phyloP scores from a whole-genome alignment of 1,139 yeast species.

The Debaryomycetaceae sp. region DNA sequence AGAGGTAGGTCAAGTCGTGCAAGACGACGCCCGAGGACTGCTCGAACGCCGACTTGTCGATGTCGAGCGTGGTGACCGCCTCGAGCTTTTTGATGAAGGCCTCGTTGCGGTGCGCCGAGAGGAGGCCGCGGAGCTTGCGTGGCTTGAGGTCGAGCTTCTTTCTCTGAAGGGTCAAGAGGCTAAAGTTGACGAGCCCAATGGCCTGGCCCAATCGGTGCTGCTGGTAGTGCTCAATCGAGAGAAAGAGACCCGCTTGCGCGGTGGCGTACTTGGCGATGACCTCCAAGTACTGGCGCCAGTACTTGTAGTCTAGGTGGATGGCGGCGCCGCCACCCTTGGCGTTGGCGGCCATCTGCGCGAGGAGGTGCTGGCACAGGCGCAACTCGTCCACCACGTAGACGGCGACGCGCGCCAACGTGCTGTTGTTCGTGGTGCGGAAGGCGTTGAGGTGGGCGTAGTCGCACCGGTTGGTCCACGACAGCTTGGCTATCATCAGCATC shows the following conservation, averaged over 20 bases:
- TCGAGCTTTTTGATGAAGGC: constrained; percentile 26
- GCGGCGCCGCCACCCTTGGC: neutral
- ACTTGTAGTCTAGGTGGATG: constrained; percentile 15
- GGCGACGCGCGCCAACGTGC: constrained; percentile 40
- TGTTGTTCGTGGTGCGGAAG: constrained; percentile 32
- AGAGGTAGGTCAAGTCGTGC: constrained; percentile 34
- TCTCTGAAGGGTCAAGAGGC: constrained; percentile 37
- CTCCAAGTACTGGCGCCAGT: constrained; percentile 33
- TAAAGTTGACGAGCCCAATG: constrained; percentile 37
- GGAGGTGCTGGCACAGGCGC: constrained; percentile 15
- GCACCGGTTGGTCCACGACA: constrained; percentile 36
- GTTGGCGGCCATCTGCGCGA: constrained; percentile 12
- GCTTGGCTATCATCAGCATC: constrained; percentile 37
- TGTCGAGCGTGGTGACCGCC: constrained; percentile 33
- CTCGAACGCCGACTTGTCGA: constrained; percentile 34
- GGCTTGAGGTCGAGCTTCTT: constrained; percentile 18
- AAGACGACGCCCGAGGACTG: constrained; percentile 31
- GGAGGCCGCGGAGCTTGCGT: constrained; percentile 17
- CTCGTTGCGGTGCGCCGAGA: constrained; percentile 28
- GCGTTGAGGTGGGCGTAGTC: constrained; percentile 24
- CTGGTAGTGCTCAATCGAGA: constrained; percentile 40
- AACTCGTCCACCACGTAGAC: constrained; percentile 35
- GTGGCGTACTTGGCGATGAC: constrained; percentile 32
- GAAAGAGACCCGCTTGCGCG: constrained; percentile 41
- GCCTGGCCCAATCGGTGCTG: constrained; percentile 39